Evolutionary conservation across 495 filamentous ascomycete species (phyloP).

Genomic region (Neurospora terricola): DNA sequence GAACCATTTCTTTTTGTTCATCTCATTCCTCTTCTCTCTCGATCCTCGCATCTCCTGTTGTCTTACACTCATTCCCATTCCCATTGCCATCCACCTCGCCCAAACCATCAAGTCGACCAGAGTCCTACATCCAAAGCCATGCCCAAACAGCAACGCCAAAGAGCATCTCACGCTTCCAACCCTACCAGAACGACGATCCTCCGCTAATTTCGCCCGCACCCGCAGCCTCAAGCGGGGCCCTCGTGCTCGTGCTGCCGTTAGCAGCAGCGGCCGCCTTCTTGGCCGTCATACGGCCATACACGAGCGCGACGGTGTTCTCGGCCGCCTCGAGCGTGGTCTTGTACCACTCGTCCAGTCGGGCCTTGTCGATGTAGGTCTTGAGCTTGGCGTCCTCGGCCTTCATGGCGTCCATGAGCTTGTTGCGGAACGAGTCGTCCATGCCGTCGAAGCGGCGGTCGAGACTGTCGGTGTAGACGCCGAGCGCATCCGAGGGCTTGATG

Average conservation of each 20-base stretch:
- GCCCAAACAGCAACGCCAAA: neutral
- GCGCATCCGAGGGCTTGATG: slow-evolving; percentile 37
- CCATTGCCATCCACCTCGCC: neutral
- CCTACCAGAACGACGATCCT: neutral
- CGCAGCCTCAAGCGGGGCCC: neutral
- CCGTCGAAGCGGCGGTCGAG: slow-evolving; percentile 44
- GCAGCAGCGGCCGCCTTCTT: neutral
- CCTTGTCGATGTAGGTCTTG: slow-evolving; percentile 42
- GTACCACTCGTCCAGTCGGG: slow-evolving; percentile 51
- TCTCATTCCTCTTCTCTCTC: neutral
- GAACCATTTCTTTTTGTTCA: neutral
- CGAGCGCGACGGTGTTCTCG: slow-evolving; percentile 17
- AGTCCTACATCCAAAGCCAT: neutral
- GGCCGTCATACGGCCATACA: slow-evolving; percentile 5
- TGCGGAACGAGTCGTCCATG: slow-evolving; percentile 36
- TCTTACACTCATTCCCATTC: neutral
- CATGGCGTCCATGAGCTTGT: slow-evolving; percentile 41
- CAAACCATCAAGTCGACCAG: neutral
- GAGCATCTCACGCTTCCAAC: neutral
- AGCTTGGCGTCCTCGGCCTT: slow-evolving; percentile 47
- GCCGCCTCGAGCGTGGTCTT: slow-evolving; percentile 17
- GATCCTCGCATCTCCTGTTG: neutral
- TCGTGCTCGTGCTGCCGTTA: neutral
- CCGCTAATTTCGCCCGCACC: neutral
- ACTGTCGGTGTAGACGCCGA: slow-evolving; percentile 41